A percentile compares a stretch with the other conserved stretches of the same genome.
phyloP scores from a whole-genome alignment of 78 protist species.

The Blattamonas nauphoetae region DNA sequence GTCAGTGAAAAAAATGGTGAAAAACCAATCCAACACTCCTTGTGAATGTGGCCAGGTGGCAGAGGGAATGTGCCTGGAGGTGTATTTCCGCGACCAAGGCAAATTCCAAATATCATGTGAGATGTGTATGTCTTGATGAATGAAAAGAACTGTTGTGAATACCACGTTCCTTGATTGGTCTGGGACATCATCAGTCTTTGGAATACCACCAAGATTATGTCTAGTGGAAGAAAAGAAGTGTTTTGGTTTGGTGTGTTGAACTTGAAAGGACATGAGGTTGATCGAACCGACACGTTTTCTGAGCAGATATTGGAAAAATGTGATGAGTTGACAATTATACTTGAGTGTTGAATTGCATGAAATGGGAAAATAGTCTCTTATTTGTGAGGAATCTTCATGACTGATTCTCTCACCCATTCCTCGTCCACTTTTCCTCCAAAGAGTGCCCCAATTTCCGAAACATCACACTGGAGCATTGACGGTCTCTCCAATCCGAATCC shows the following conservation, averaged over 20 bases:
- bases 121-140: neutral
- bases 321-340: too few relatives aligned
- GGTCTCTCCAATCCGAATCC: slow-evolving; percentile 85
- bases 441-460: neutral
- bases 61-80: neutral
- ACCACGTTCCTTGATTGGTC: too few relatives aligned
- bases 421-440: neutral
- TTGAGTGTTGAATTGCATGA: too few relatives aligned
- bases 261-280: too few relatives aligned
- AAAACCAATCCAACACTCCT: neutral
- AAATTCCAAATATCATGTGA: neutral
- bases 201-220: too few relatives aligned
- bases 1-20: neutral
- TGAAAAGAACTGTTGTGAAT: too few relatives aligned
- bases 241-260: too few relatives aligned
- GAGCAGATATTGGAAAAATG: too few relatives aligned
- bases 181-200: too few relatives aligned
- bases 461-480: neutral
- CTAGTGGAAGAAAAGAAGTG: too few relatives aligned
- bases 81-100: neutral
- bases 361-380: too few relatives aligned
- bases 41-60: neutral
- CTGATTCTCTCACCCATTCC: neutral
- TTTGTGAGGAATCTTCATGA: neutral
- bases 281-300: too few relatives aligned